Evolutionary conservation across 1,139 yeast genomes (phyloP).

Genomic region (Saccharomyces hybrid): DNA sequence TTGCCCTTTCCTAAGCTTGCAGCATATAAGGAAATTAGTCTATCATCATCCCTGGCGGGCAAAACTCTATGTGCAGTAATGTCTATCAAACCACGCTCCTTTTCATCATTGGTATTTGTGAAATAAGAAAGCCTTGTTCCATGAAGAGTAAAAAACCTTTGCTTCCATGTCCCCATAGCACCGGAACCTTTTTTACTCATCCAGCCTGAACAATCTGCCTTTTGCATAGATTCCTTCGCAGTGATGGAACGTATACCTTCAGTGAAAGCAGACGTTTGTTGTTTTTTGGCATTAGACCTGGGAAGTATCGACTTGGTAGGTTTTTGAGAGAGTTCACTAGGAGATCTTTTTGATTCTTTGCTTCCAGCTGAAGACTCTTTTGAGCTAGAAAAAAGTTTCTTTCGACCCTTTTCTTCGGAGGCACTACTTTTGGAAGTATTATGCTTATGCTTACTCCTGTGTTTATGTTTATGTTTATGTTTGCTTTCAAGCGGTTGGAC

Average conservation of each 20-base stretch:
- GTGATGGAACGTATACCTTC: conserved; percentile 81
- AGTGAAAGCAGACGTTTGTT: conserved; percentile 78
- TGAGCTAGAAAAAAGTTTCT: background rate
- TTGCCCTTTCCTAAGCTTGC: conserved; percentile 92
- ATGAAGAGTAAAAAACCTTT: conserved; percentile 80
- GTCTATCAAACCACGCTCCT: conserved; percentile 88
- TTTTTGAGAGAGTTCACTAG: background rate
- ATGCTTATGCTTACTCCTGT: background rate
- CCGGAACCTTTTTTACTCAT: conserved; percentile 87
- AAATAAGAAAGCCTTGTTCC: conserved; percentile 90
- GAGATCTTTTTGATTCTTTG: background rate
- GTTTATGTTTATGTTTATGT: background rate
- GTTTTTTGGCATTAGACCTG: conserved; percentile 36
- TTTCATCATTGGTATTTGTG: conserved; percentile 61
- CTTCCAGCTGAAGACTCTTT: background rate
- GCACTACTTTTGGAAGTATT: background rate
- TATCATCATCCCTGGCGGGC: conserved; percentile 65
- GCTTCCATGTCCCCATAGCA: conserved; percentile 80
- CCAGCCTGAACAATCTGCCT: conserved; percentile 85
- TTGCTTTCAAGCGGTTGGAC: background rate
- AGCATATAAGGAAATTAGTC: conserved; percentile 76
- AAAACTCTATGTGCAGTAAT: conserved; percentile 90
- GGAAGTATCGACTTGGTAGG: background rate
- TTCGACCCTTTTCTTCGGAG: background rate
- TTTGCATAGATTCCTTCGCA: conserved; percentile 68